phyloP scores from a whole-genome alignment of 441 rosid genomes.

The Jatropha multifida region DNA sequence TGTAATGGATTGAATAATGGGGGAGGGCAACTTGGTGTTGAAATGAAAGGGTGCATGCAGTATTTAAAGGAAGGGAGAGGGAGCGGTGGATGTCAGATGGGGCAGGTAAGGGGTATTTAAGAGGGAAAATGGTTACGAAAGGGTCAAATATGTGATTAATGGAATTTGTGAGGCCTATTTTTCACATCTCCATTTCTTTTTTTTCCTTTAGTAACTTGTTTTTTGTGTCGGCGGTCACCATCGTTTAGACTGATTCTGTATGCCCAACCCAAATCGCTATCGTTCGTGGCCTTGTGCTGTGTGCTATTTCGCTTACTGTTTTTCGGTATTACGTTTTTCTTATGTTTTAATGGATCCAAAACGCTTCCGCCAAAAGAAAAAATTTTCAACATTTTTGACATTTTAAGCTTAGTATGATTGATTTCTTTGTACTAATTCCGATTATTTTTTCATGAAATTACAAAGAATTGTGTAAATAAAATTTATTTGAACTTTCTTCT shows the following conservation, averaged over 20 bases:
- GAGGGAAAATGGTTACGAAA: neutral
- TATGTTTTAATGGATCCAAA: too few relatives aligned
- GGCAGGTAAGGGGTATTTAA: constrained; percentile 31
- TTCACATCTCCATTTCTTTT: neutral
- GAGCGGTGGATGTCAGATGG: neutral
- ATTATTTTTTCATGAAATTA: too few relatives aligned
- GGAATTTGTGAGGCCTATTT: neutral
- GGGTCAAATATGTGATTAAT: neutral
- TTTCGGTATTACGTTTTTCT: too few relatives aligned
- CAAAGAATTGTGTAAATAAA: too few relatives aligned
- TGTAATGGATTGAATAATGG: neutral
- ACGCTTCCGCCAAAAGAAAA: too few relatives aligned
- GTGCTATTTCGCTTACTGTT: neutral
- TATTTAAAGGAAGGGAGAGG: constrained; percentile 9
- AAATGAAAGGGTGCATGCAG: constrained; percentile 7
- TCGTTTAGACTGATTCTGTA: neutral
- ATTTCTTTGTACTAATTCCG: too few relatives aligned
- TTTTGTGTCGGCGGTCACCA: constrained; percentile 16
- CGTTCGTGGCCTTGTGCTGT: neutral
- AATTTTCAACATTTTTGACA: too few relatives aligned
- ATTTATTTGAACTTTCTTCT: too few relatives aligned
- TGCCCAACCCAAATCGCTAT: neutral
- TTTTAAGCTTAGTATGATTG: too few relatives aligned
- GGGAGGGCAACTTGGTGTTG: too few relatives aligned
- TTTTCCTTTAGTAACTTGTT: neutral